Base-by-base conservation (phyloP, 1,284 basidiomycete species). In the Apiotrichum laibachii region DNA sequence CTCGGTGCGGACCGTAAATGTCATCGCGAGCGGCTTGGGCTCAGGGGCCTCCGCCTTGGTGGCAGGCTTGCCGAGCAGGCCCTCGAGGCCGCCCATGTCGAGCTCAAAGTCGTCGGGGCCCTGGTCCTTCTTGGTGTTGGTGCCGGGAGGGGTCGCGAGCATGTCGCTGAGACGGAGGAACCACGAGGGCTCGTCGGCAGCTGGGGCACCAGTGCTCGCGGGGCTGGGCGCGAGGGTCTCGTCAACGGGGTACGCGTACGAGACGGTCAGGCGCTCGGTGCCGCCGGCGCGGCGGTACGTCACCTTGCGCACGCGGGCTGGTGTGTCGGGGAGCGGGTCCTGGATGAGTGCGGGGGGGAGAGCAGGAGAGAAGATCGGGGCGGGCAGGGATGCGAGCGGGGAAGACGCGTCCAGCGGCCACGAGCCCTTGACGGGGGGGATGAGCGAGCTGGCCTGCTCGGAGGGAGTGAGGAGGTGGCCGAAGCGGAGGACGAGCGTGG, bases 291-390 rank as follows among this genome's bases (percentile, higher is more conserved):
- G 35, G n/a, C 37, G 39, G 51, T 63, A 63, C 21, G 56, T 61
- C 19, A 68, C 40, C 18, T 60, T 53, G 7, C 63, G 63, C 21
- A 50, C 19, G 6, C 63, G 59, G n/a, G 31, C 40, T 1, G 51
- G 31, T 10, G 51, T 13, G 0, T 35, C 43, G 1, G 45, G 35
- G 1, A 63, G 52, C 18, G 60, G 61, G 40, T 54, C 59, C n/a
- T 59, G 61, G 37, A 62, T 43, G 40, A 66, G 64, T 2, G 55
- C 50, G 4, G 67, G 62, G 5, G 67, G 63, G 3, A 59, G 9
- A 40, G 57, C 53, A 9, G 62, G 62, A 33, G 46, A 47, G 54
- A 63, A 63, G n/a, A 63, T 39, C 7, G 59, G 48, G 5, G 53
- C 33, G 2, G 37, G 21, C 12, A 61, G 55, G 11, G 33, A 21